phyloP scores from a whole-genome alignment of 176 grass and related monocot species.

The Triticum urartu region DNA sequence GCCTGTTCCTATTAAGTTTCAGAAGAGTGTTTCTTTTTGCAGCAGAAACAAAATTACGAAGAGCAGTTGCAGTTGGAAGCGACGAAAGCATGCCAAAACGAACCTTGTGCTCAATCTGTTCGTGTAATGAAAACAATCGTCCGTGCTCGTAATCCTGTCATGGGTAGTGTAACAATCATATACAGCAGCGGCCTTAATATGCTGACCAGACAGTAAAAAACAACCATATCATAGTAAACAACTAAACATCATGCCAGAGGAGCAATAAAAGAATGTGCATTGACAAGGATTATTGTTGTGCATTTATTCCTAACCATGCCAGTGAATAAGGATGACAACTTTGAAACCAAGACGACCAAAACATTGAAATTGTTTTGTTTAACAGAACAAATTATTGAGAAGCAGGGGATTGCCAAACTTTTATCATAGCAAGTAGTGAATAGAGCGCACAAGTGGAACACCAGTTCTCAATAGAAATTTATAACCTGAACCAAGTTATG shows the following conservation, averaged over 20 bases:
- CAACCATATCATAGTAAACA: background rate
- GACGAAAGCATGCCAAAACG: background rate
- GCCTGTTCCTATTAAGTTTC: background rate
- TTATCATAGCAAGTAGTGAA: background rate
- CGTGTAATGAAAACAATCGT: conserved; percentile 68
- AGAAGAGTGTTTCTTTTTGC: background rate
- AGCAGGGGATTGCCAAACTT: no score
- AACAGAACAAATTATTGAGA: no score
- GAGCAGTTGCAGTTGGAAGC: conserved; percentile 15
- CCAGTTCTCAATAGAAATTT: background rate
- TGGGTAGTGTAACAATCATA: background rate
- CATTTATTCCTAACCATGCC: no score
- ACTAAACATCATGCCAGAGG: background rate
- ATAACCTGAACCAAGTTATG: background rate
- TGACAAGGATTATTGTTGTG: no score
- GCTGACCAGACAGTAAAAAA: background rate
- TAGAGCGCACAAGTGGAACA: background rate
- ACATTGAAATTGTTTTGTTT: no score
- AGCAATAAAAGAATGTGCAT: no score
- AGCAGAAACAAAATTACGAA: conserved; percentile 8
- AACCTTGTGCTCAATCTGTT: conserved; percentile 95
- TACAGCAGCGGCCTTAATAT: background rate
- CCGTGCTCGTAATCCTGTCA: conserved; percentile 55
- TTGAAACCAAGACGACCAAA: no score
- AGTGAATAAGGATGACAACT: no score